These are phyloP conservation scores for Cryptosporidium ryanae DNA, from an alignment of 169 alveolate species.

Conservation along the genomic window DNA sequence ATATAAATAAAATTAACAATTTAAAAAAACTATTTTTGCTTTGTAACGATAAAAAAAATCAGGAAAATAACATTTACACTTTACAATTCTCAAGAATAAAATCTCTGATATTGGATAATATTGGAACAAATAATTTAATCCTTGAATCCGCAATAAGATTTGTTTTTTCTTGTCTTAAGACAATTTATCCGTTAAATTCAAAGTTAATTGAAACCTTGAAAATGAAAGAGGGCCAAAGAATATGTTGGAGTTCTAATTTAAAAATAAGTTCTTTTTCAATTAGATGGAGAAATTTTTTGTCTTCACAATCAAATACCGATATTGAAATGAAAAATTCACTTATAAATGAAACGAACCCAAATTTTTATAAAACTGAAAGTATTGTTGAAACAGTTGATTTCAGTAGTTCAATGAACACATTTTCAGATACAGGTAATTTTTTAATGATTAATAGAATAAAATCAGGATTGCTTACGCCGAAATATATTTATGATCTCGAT, in stretches of 20 bases:
- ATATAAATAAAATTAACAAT: background rate
- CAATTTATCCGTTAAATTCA: constrained; percentile 61
- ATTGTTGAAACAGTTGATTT: too few relatives aligned
- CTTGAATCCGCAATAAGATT: background rate
- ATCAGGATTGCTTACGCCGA: constrained; percentile 36
- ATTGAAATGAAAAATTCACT: background rate
- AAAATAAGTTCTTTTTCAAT: constrained; percentile 11
- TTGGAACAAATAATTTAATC: background rate
- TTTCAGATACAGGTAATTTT: background rate
- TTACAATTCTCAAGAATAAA: constrained; percentile 57
- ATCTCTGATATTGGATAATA: constrained; percentile 11
- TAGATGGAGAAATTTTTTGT: constrained; percentile 17
- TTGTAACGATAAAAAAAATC: constrained; percentile 13
- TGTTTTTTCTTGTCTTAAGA: constrained; percentile 34
- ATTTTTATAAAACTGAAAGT: background rate
- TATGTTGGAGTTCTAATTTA: constrained; percentile 22
- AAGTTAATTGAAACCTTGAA: constrained; percentile 32
- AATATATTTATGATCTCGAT: background rate
- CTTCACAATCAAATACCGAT: background rate
- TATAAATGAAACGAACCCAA: background rate
- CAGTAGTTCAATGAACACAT: background rate
- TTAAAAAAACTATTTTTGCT: constrained; percentile 23
- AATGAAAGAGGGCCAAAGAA: constrained; percentile 37
- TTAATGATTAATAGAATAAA: constrained; percentile 12
- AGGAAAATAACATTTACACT: constrained; percentile 7